Base-by-base conservation (phyloP, 2,329 filamentous ascomycete genomes). In the Sclerotinia glacialis region DNA sequence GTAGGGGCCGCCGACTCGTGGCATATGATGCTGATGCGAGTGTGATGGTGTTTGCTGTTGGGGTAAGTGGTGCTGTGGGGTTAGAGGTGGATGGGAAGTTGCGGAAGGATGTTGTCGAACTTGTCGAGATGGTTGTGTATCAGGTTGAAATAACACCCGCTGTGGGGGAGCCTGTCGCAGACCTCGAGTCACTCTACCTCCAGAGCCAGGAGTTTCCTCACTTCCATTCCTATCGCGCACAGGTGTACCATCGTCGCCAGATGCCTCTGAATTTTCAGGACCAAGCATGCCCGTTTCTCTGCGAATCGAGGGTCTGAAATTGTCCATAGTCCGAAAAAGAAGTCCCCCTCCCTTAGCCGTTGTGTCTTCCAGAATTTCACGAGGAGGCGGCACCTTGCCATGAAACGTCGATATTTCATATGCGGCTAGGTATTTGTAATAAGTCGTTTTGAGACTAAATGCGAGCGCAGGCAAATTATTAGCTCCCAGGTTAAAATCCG, bases 381-480 rank as follows among this genome's bases (percentile, higher is more conserved):
- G 92, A 7, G 92, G 92, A 21, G 93, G 93, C 0, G 93, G 93
- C 69, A 93, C 91, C 77, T 90, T 88, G 64, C 88, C 85, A 79
- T 93, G 90, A 52, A 93, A 80, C 14, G 87, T 89, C 56, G 86
- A 86, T 74, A 96, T 95, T 78, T 96, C 93, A 78, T 90, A 97
- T 1, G 93, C 92, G 16, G 90, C 89, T 54, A 97, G 84, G 74
- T 94, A 92, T 78, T 92, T 93, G 81, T 96, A 96, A 80, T 95
- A 97, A 69, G 90, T 88, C 66, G 90, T 89, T 80, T 97, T 97
- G 66, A 96, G 81, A 67, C 90, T 85, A 79, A 96, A 96, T 18
- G 92, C 92, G 67, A 92, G 87, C n/a, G 92, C 91, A 8, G 92
- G 85, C 68, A 91, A 87, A 75, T 94, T 93, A 73, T 85, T 83